A percentile compares a stretch with the other conserved stretches of the same genome.
Conservation (phyloP, 2,329 filamentous ascomycete genomes). For the Paraphoma sp. region DNA sequence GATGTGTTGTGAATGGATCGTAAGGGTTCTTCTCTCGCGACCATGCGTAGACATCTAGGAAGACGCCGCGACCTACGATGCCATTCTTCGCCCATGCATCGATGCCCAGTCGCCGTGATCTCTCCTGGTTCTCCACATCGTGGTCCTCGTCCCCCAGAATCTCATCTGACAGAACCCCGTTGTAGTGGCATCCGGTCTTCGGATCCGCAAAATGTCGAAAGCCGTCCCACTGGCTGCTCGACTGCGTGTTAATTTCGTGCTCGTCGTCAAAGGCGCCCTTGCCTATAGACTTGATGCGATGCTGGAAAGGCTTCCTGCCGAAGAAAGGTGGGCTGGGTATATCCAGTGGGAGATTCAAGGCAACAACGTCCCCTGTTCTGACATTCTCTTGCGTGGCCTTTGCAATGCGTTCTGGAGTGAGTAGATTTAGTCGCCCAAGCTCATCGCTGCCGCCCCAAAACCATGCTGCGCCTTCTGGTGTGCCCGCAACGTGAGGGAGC, state of each 20-base stretch:
- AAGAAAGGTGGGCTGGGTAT: conserved; percentile 63
- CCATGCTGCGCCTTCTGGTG: conserved; percentile 7
- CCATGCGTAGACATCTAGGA: conserved; percentile 59
- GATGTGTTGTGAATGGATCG: conserved; percentile 26
- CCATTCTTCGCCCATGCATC: conserved; percentile 59
- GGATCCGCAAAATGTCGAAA: conserved; percentile 45
- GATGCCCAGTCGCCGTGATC: conserved; percentile 31
- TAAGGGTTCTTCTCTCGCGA: conserved; percentile 19
- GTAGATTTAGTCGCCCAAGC: conserved; percentile 66
- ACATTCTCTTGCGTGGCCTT: conserved; percentile 59
- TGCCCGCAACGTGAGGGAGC: conserved; percentile 27
- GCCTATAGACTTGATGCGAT: conserved; percentile 22
- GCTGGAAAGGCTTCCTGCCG: conserved; percentile 61
- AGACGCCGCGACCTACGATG: conserved; percentile 63
- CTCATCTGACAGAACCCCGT: conserved; percentile 36
- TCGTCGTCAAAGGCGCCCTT: conserved; percentile 36
- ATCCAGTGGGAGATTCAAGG: conserved; percentile 67
- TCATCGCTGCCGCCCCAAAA: conserved; percentile 13
- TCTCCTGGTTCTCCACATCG: conserved; percentile 21
- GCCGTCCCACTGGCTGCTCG: conserved; percentile 44
- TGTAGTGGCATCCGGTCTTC: conserved; percentile 37
- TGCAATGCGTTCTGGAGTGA: conserved; percentile 62
- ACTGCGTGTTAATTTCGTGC: conserved; percentile 41
- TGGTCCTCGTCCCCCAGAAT: conserved; percentile 26
- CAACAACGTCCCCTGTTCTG: conserved; percentile 59